These are phyloP conservation scores for Vitis hybrid DNA, from an alignment of 177 flowering plant species.

Conservation along the genomic window DNA sequence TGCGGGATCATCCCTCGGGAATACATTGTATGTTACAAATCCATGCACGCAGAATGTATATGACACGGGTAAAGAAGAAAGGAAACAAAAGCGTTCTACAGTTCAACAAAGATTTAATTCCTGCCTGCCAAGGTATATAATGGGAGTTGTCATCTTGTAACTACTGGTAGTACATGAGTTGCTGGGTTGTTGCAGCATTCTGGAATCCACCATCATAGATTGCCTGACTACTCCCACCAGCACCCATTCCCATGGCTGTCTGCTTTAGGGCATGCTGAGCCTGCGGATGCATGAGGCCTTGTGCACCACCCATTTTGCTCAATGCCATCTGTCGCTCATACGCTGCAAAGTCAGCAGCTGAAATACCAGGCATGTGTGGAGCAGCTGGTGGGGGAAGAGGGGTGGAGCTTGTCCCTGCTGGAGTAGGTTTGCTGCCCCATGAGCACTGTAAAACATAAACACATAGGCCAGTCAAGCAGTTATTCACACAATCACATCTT, in stretches of 20 bases:
- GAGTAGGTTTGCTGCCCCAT: slow-evolving; percentile 97
- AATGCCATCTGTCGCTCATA: slow-evolving; percentile 52
- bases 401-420: slow-evolving; percentile 70
- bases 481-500: too few species aligned
- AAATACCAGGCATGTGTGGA: slow-evolving; percentile 28
- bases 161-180: slow-evolving; percentile 71
- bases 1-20: too few species aligned
- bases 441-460: slow-evolving; percentile 62
- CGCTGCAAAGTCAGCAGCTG: slow-evolving; percentile 37
- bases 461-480: neutral
- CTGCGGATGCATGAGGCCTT: slow-evolving; percentile 44
- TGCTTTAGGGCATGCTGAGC: slow-evolving; percentile 39
- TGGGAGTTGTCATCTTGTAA: neutral
- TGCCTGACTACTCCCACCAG: slow-evolving; percentile 53
- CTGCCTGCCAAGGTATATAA: slow-evolving; percentile 1
- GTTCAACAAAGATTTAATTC: slow-evolving; percentile 5
- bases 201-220: slow-evolving; percentile 68
- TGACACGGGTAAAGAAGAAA: neutral
- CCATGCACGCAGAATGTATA: neutral
- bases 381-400: slow-evolving; percentile 75
- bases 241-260: slow-evolving; percentile 52
- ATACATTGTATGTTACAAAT: too few species aligned
- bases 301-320: slow-evolving; percentile 42
- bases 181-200: slow-evolving; percentile 53
- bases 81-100: neutral